Percentiles rank a stretch among this genome's conserved stretches.
Conservation (phyloP, 345 rosid species). For the Dovyalis caffra region DNA sequence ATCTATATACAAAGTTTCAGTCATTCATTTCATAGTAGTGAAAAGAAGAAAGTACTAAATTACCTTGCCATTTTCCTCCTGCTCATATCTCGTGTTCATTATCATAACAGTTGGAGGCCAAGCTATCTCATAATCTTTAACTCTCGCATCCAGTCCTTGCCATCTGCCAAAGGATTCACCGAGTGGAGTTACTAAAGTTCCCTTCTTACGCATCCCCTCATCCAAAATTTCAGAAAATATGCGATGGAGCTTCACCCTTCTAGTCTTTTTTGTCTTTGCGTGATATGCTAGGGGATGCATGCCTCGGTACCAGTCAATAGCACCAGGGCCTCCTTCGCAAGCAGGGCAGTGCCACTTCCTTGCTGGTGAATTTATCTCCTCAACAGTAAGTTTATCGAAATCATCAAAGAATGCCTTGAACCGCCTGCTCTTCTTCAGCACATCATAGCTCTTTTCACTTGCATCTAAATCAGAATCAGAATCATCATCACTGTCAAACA, state of each 20-base stretch:
- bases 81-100: conserved; percentile 19
- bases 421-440: not conserved
- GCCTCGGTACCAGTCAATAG: conserved; percentile 24
- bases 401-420: conserved; percentile 12
- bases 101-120: conserved; percentile 26
- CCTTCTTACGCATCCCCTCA: conserved; percentile 9
- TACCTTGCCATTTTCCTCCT: conserved; percentile 24
- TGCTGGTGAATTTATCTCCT: conserved; percentile 4
- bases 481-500: conserved; percentile 14
- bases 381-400: conserved; percentile 4
- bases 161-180: conserved; percentile 14
- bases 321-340: conserved; percentile 20
- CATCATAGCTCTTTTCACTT: not conserved
- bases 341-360: conserved; percentile 26
- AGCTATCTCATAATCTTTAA: conserved; percentile 12
- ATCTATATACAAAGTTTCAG: not conserved
- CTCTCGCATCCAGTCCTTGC: conserved; percentile 21
- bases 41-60: not conserved
- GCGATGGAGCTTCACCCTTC: conserved; percentile 17
- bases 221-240: conserved; percentile 11
- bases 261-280: conserved; percentile 12
- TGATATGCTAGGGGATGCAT: conserved; percentile 13
- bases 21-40: not conserved
- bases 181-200: not conserved
- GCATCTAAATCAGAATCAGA: conserved; percentile 3